Percentiles rank a stretch among this genome's conserved stretches.
Evolutionary conservation across 2,329 filamentous ascomycete genomes (phyloP).

Genomic region (Fusarium marasasianum): DNA sequence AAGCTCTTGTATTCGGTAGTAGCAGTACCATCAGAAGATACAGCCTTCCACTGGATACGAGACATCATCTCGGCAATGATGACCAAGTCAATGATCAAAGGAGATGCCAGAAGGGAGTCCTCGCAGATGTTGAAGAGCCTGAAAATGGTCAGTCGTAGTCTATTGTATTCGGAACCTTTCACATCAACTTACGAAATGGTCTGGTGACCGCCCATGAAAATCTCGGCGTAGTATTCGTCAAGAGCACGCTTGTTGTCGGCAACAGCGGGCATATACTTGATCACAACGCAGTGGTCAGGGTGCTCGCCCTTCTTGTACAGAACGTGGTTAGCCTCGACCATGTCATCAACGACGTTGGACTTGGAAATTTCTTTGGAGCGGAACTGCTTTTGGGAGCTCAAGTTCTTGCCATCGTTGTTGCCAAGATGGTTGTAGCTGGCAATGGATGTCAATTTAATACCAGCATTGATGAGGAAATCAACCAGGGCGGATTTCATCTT

Average conservation of each 20-base stretch:
- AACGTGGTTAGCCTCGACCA: slow-evolving; percentile 94
- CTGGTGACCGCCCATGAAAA: slow-evolving; percentile 98
- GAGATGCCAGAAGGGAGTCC: slow-evolving; percentile 94
- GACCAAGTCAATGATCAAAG: slow-evolving; percentile 96
- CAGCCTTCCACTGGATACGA: slow-evolving; percentile 88
- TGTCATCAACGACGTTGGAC: slow-evolving; percentile 98
- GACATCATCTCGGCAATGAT: slow-evolving; percentile 98
- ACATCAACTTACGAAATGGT: slow-evolving; percentile 76
- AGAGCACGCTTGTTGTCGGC: slow-evolving; percentile 99
- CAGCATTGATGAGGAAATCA: slow-evolving; percentile 97
- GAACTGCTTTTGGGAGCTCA: slow-evolving; percentile 98
- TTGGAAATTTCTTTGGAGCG: slow-evolving; percentile 99
- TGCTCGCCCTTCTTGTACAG: slow-evolving; percentile 94
- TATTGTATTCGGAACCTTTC: neutral
- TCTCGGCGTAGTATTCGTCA: slow-evolving; percentile 99
- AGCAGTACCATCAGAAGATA: slow-evolving; percentile 59
- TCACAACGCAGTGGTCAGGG: slow-evolving; percentile 97
- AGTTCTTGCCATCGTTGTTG: slow-evolving; percentile 99
- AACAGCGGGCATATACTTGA: slow-evolving; percentile 99
- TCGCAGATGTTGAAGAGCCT: slow-evolving; percentile 99
- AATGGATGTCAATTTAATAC: slow-evolving; percentile 98
- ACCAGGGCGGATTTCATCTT: slow-evolving; percentile 99
- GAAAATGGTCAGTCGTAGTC: slow-evolving; percentile 31
- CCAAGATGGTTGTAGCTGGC: slow-evolving; percentile 99
- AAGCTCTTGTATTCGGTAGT: slow-evolving; percentile 85